Evolutionary conservation across 306 rosid genomes (phyloP), one percentile per base, ranked within the genome.

Genomic region (Dalbergia cultrata): DNA sequence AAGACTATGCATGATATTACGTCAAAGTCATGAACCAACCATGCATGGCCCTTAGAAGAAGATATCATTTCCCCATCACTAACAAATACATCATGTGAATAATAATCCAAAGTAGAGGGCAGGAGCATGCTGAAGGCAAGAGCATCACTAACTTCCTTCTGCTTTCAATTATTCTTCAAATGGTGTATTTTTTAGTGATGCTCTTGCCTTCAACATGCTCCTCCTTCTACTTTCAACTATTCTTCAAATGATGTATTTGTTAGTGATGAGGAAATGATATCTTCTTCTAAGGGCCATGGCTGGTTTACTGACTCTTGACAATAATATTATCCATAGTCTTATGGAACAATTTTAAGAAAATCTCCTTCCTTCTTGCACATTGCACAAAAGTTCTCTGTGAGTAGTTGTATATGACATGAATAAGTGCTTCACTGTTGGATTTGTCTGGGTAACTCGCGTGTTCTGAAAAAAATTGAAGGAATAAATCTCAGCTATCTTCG

Each of bases 311-410:
- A 93, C 47, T 73, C 3, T 80, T 31, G 81, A 84, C 9, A 70
- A 81, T 53, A 95, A 91, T 87, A 75, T 91, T 77, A 88, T 87
- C 71, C 91, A 87, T 49, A 86, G 86, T 67, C 89, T 95, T 3
- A 63, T 89, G 54, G 85, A 89, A 60, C 88, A 85, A 61, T 82
- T 77, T 53, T 80, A 63, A 9, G 87, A 88, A 34, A 76, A 70
- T 74, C 87, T 65, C 87, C 91, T 49, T 88, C 89, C 60, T 75
- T 89, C 77, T 81, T 93, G 85, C 70, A 64, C 70, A 81, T 82
- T 57, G 94, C 97, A 5, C 97, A 93, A 63, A 81, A 71, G 92
- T 87, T 83, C 94, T 95, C 41, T 91, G 94, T 82, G 97, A 95
- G 80, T 93, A 97, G 97, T 75, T 93, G 78, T 90, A 94, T 49